Base-by-base conservation (phyloP, 2,329 filamentous ascomycete genomes). In the Xylariaceae sp. region DNA sequence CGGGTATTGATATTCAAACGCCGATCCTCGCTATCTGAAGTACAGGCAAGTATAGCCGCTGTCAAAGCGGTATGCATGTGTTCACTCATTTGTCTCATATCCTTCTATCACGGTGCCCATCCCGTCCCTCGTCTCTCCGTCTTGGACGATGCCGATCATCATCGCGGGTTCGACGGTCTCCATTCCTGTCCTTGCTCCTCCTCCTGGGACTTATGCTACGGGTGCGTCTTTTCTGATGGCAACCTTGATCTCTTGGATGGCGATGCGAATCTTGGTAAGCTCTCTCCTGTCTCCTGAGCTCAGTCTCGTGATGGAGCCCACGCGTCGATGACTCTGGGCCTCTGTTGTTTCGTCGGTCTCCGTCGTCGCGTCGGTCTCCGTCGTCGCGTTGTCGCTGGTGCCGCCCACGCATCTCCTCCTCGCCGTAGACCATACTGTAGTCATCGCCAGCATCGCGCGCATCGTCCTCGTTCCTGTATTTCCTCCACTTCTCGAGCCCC, bases 401-500 rank as follows among this genome's bases (percentile, higher is more conserved):
- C 22, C 74, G 72, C 19, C 74, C 75, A 44, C 75, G 76, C 68
- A 86, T 77, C 52, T 88, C 85, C 45, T 86, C 80, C 47, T 86
- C 83, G 52, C 89, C 86, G 65, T 95, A 89, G 0, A 96, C 84
- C 82, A 95, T 90, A 47, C 81, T 79, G 64, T 95, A 95, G 19
- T 77, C 74, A 9, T 67, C 68, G 2, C 66, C 61, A 11, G 67
- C 57, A 9, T 64, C 65, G 5, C 54, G 65, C 14, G 77, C 74
- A 18, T 81, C 80, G 22, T 27, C 22, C 33, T 85, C 78, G n/a
- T 82, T 81, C 53, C 89, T 81, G 66, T 97, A 99, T 61, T 97
- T 94, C 49, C 87, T 82, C 71, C 89, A 87, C 76, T 90, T 94
- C 72, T 97, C 91, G 51, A 99, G 74, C 55, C 87, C 86, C 49